phyloP scores from a whole-genome alignment of 139 green algal genomes.

The Closterium sp. region DNA sequence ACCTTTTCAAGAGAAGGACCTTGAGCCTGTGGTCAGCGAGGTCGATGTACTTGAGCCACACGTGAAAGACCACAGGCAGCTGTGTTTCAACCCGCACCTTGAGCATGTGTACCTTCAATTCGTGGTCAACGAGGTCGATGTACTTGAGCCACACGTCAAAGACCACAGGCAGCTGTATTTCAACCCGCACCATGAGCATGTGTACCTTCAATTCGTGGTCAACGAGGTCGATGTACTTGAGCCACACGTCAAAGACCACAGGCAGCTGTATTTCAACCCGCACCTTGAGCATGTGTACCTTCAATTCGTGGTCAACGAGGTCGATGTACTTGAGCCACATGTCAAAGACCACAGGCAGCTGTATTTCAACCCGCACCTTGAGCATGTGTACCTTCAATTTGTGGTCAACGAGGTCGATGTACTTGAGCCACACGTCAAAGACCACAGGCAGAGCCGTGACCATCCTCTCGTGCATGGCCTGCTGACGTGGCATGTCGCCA shows the following conservation, averaged over 20 bases:
- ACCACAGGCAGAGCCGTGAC: constrained; percentile 48
- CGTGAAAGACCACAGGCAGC: background rate
- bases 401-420: constrained; percentile 41
- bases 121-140: background rate
- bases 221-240: background rate
- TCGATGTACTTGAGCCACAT: background rate
- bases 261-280: no score
- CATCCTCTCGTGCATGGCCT: constrained; percentile 51
- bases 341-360: background rate
- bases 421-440: constrained; percentile 40
- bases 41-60: background rate
- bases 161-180: no score
- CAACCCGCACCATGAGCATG: no score
- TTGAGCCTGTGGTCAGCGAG: background rate
- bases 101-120: background rate
- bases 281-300: background rate
- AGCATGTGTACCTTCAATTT: no score
- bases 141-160: background rate
- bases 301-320: background rate
- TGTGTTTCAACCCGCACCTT: no score
- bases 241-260: background rate
- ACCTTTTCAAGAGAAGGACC: background rate
- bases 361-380: constrained; percentile 11
- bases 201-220: background rate
- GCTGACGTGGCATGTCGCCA: constrained; percentile 24